Percentiles rank a stretch among this genome's conserved stretches.
These are phyloP conservation scores for Phytophthora podocarpi DNA, from an alignment of 352 stramenopile species.

Conservation along the genomic window DNA sequence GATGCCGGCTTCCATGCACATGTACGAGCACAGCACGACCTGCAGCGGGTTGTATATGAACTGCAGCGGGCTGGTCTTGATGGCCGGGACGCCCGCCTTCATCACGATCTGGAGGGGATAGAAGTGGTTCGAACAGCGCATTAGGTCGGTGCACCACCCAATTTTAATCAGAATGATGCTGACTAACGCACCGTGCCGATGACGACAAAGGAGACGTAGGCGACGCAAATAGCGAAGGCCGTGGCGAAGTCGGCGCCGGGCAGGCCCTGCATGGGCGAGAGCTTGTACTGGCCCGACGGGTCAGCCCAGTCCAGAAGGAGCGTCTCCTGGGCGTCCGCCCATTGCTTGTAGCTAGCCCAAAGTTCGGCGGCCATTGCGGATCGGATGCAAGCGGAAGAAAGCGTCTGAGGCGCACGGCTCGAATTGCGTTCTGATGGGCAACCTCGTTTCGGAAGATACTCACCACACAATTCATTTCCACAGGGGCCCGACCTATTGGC, in stretches of 20 bases:
- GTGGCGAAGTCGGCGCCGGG: conserved; percentile 61
- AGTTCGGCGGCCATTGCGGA: conserved; percentile 44
- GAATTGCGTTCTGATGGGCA: conserved; percentile 46
- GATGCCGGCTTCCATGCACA: conserved; percentile 94
- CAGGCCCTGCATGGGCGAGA: conserved; percentile 46
- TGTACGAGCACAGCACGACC: conserved; percentile 96
- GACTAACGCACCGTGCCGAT: conserved; percentile 53
- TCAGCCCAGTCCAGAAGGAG: conserved; percentile 58
- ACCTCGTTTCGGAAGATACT: conserved; percentile 19
- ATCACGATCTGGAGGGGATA: conserved; percentile 49
- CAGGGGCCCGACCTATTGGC: too few relatives aligned
- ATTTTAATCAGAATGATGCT: conserved; percentile 24
- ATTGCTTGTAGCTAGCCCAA: conserved; percentile 65
- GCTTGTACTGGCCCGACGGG: conserved; percentile 49
- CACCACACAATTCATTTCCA: conserved; percentile 24
- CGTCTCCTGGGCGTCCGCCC: conserved; percentile 53
- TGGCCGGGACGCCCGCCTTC: conserved; percentile 69
- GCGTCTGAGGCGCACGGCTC: conserved; percentile 17
- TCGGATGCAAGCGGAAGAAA: conserved; percentile 12
- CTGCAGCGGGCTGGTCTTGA: conserved; percentile 87
- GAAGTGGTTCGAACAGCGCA: neutral
- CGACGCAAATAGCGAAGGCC: conserved; percentile 61
- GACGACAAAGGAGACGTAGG: conserved; percentile 71
- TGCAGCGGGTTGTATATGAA: conserved; percentile 98
- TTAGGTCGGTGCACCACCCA: conserved; percentile 13